These are phyloP conservation scores for Peronospora farinosa DNA, from an alignment of 352 stramenopile species.

Conservation along the genomic window DNA sequence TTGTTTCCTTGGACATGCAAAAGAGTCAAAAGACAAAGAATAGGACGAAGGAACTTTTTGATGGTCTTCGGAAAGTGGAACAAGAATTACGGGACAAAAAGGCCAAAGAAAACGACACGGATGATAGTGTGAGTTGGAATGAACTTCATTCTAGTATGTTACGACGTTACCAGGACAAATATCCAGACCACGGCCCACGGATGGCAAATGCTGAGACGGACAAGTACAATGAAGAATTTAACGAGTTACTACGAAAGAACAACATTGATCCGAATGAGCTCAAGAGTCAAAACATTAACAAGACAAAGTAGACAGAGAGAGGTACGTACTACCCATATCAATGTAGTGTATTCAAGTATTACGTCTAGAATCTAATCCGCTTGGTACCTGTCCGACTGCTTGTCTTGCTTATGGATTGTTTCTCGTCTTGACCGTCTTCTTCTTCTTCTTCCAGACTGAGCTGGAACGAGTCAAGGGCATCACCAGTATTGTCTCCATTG, in stretches of 20 bases:
- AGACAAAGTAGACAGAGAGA: slow-evolving; percentile 7
- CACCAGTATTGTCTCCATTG: slow-evolving; percentile 36
- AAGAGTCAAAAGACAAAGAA: slow-evolving; percentile 30
- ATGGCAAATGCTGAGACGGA: slow-evolving; percentile 43
- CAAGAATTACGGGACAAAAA: slow-evolving; percentile 59
- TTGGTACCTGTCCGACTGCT: slow-evolving; percentile 26
- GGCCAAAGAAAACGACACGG: slow-evolving; percentile 31
- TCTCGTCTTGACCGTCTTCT: slow-evolving; percentile 8
- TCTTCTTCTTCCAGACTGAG: slow-evolving; percentile 34
- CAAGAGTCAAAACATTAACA: slow-evolving; percentile 37
- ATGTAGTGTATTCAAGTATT: background rate
- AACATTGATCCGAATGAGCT: slow-evolving; percentile 61
- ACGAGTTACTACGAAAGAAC: slow-evolving; percentile 71
- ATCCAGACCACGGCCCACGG: slow-evolving; percentile 50
- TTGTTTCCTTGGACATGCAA: slow-evolving; percentile 28
- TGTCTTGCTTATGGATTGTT: slow-evolving; percentile 3
- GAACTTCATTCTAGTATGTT: slow-evolving; percentile 68
- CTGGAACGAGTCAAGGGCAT: slow-evolving; percentile 47
- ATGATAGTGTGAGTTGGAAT: slow-evolving; percentile 71
- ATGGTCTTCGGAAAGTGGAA: slow-evolving; percentile 68
- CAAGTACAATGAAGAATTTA: slow-evolving; percentile 82
- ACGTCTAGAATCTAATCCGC: slow-evolving; percentile 44
- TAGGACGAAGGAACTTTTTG: slow-evolving; percentile 55
- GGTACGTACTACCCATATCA: background rate
- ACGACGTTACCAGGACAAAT: slow-evolving; percentile 74